These are phyloP conservation scores for Polysphondylium violaceum DNA, from an alignment of 78 protist genomes.

Conservation along the genomic window DNA sequence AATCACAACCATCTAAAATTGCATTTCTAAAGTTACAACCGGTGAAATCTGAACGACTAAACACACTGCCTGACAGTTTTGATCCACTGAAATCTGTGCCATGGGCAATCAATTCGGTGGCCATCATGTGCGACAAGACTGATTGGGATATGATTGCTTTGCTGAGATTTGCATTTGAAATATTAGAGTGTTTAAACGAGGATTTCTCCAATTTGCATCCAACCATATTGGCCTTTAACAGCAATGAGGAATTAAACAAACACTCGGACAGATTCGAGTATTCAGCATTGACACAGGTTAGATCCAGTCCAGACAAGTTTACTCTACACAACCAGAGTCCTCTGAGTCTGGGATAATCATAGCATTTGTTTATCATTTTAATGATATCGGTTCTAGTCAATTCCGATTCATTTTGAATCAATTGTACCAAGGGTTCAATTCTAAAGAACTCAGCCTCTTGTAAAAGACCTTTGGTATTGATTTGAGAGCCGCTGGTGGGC, in stretches of 20 bases:
- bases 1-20: slow-evolving; percentile 25
- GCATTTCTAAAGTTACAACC: slow-evolving; percentile 23
- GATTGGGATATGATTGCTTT: slow-evolving; percentile 16
- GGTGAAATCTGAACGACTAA: slow-evolving; percentile 46
- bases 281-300: slow-evolving; percentile 30
- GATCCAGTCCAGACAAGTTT: slow-evolving; percentile 52
- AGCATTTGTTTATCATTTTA: slow-evolving; percentile 37
- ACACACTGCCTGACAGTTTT: neutral
- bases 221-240: neutral
- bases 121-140: neutral
- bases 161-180: slow-evolving; percentile 12
- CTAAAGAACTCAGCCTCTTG: slow-evolving; percentile 42
- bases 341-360: slow-evolving; percentile 67
- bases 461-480: slow-evolving; percentile 11
- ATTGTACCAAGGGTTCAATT: neutral
- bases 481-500: neutral
- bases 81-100: slow-evolving; percentile 31
- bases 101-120: slow-evolving; percentile 5
- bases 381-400: slow-evolving; percentile 42
- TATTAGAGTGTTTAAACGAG: neutral
- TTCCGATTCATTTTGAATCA: slow-evolving; percentile 49
- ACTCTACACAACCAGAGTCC: slow-evolving; percentile 48
- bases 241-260: neutral
- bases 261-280: slow-evolving; percentile 39
- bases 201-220: slow-evolving; percentile 11